Conservation (phyloP, 2,329 filamentous ascomycete species). For the Grosmannia penicillata region DNA sequence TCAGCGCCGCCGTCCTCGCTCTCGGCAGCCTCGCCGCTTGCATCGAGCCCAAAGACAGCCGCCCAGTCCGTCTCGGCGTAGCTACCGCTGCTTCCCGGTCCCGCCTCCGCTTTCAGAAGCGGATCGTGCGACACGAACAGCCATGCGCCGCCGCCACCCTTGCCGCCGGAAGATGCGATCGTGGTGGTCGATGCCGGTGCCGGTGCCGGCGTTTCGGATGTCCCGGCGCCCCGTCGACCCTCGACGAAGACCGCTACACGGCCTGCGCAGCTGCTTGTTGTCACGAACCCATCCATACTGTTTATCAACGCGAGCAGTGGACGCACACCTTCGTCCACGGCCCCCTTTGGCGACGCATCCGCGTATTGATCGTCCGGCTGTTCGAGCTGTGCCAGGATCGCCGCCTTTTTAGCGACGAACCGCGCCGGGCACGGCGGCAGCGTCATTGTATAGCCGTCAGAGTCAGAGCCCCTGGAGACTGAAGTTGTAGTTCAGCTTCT, state of each 20-base stretch:
- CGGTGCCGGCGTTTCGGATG: conserved; percentile 6
- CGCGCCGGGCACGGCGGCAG: conserved; percentile 8
- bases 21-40: conserved; percentile 12
- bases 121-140: conserved; percentile 78
- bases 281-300: conserved; percentile 57
- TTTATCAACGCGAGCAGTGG: conserved; percentile 72
- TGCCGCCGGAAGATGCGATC: conserved; percentile 57
- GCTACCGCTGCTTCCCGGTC: conserved; percentile 16
- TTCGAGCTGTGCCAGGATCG: conserved; percentile 56
- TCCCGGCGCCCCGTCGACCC: conserved; percentile 37
- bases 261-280: conserved; percentile 86
- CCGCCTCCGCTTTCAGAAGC: conserved; percentile 21
- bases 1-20: conserved; percentile 10
- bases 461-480: too few relatives aligned
- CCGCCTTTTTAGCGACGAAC: conserved; percentile 42
- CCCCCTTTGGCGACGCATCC: conserved; percentile 80
- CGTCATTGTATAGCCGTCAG: conserved; percentile 1
- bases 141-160: conserved; percentile 74
- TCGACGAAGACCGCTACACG: conserved; percentile 80
- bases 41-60: conserved; percentile 26
- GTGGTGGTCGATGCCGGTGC: background rate
- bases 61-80: conserved; percentile 10
- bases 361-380: conserved; percentile 57
- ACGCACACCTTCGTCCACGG: conserved; percentile 65
- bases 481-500: too few relatives aligned